Evolutionary conservation across 2,329 filamentous ascomycete species (phyloP).

Genomic region (Aspergillus udagawae): DNA sequence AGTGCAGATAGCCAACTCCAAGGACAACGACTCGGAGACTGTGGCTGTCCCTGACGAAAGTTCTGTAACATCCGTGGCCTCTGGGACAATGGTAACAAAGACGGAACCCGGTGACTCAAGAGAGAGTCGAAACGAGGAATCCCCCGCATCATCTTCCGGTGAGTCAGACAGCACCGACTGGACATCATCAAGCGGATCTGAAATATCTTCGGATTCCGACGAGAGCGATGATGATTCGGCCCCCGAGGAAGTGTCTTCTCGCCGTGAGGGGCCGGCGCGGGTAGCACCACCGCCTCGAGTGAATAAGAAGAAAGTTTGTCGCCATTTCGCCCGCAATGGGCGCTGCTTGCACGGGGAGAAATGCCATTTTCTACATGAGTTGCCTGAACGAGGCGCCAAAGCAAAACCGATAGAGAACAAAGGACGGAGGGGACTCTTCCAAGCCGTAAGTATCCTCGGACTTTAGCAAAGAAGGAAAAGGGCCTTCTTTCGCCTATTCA

Average conservation of each 20-base stretch:
- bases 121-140: constrained; percentile 4
- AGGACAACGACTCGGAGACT: neutral
- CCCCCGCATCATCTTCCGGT: constrained; percentile 12
- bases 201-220: constrained; percentile 20
- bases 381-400: constrained; percentile 25
- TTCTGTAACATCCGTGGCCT: neutral
- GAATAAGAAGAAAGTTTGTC: constrained; percentile 33
- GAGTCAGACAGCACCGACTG: constrained; percentile 30
- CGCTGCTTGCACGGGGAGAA: constrained; percentile 39
- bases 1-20: neutral
- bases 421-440: constrained; percentile 40
- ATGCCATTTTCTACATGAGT: constrained; percentile 43
- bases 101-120: neutral
- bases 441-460: constrained; percentile 33
- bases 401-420: constrained; percentile 24
- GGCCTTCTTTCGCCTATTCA: neutral
- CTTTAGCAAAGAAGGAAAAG: neutral
- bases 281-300: constrained; percentile 37
- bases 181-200: constrained; percentile 38
- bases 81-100: neutral
- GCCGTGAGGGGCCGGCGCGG: constrained; percentile 37
- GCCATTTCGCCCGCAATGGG: constrained; percentile 39
- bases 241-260: constrained; percentile 41
- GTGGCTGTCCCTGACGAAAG: neutral
- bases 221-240: constrained; percentile 30